Percentiles rank a stretch among this genome's conserved stretches.
phyloP scores from a whole-genome alignment of 2,329 filamentous ascomycete species.

The Hypoxylon sp. region DNA sequence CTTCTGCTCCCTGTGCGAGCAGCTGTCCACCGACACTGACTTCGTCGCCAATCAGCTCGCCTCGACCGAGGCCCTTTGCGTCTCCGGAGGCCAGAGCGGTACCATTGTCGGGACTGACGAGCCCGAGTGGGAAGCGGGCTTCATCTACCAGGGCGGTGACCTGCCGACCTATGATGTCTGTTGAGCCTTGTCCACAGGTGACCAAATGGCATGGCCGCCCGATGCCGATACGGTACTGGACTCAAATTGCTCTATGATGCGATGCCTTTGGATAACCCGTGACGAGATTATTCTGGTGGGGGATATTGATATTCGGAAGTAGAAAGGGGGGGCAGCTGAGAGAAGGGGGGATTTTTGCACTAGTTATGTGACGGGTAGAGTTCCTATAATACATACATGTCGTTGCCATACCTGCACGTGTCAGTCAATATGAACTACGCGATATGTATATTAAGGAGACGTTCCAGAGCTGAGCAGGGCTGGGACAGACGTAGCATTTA shows the following conservation, averaged over 20 bases:
- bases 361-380: neutral
- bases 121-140: slow-evolving; percentile 50
- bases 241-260: neutral
- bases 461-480: neutral
- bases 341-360: neutral
- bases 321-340: neutral
- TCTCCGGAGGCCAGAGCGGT: slow-evolving; percentile 44
- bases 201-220: neutral
- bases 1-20: slow-evolving; percentile 49
- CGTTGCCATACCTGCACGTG: neutral
- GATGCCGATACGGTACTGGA: no score
- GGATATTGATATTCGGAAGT: neutral
- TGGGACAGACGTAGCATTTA: neutral
- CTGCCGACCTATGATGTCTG: slow-evolving; percentile 48
- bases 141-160: slow-evolving; percentile 40
- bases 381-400: neutral
- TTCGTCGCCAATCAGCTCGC: slow-evolving; percentile 49
- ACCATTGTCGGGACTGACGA: slow-evolving; percentile 47
- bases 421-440: neutral
- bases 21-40: slow-evolving; percentile 45
- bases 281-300: neutral
- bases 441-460: no score
- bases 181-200: slow-evolving; percentile 27
- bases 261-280: neutral
- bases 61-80: slow-evolving; percentile 47